phyloP scores from a whole-genome alignment of 2,329 filamentous ascomycete species.

The Apiospora kogelbergensis region DNA sequence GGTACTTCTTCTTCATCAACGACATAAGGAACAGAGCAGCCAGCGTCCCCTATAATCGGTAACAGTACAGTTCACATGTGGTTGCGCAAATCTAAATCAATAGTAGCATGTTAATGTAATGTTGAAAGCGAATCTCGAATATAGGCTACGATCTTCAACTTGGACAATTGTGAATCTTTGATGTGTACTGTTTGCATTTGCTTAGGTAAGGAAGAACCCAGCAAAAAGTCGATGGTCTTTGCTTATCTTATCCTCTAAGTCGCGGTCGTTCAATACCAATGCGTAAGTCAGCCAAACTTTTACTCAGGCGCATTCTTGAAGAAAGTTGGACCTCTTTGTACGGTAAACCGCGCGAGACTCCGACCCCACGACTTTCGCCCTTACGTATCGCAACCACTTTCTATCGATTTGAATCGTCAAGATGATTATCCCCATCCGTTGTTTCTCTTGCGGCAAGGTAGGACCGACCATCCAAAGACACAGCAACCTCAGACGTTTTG shows the following conservation, averaged over 20 bases:
- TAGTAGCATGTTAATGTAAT: no score
- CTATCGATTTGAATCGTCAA: slow-evolving; percentile 35
- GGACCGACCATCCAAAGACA: slow-evolving; percentile 19
- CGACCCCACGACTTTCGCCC: not conserved
- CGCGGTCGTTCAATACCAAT: not conserved
- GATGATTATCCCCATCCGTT: slow-evolving; percentile 99
- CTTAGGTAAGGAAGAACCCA: slow-evolving; percentile 4
- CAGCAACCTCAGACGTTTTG: not conserved
- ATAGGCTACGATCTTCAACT: no score
- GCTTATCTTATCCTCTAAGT: slow-evolving; percentile 5
- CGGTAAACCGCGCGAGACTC: not conserved
- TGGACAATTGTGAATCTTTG: not conserved
- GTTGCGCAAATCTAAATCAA: not conserved
- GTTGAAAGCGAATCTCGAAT: no score
- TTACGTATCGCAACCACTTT: not conserved
- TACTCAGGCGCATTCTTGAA: not conserved
- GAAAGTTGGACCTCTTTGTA: slow-evolving; percentile 1
- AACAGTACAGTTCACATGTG: not conserved
- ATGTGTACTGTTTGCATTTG: not conserved
- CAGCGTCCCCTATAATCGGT: not conserved
- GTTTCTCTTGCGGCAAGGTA: slow-evolving; percentile 99
- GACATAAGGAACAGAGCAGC: not conserved
- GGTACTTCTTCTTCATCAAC: not conserved
- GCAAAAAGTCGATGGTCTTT: not conserved
- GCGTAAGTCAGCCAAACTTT: not conserved